Base-by-base conservation (phyloP, 805 yeast genomes). In the Monosporozyma aquatica region DNA sequence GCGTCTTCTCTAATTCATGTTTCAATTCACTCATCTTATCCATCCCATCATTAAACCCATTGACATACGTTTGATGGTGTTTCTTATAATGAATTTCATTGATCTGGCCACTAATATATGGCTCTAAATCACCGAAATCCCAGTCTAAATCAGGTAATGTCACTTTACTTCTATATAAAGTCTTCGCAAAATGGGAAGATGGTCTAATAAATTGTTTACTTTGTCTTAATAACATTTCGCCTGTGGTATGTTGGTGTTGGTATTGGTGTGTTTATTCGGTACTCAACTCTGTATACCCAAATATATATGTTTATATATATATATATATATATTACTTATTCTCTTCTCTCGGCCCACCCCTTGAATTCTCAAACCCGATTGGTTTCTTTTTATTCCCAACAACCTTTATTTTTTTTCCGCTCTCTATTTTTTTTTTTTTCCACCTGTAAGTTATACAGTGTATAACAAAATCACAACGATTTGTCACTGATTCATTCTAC, bases 1-100 rank as follows among this genome's bases (percentile, higher is more conserved):
- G 75, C 56, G 74, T 68, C 47, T 71, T 70, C 47, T 81, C 83
- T 48, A 80, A 75, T 42, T 70, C 69, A 30, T 67, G 64, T 46
- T 74, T 58, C 38, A 95, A 87, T 53, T 76, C 83, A 10, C 74
- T 74, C 41, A 78, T 70, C 66, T 85, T 80, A 64, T 83, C 94
- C 51, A 75, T 62, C 20, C 92, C 87, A 21, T 78, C 65, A 69
- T 87, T 87, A 70, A 76, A 84, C 38, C 92, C 89, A 60, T 74
- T 82, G 52, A 86, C 95, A 58, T 87, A 87, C 26, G 95, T 84
- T 67, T 85, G 92, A 64, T 87, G 95, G 67, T 87, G 96, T 72
- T 87, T 87, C 51, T 79, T 73, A 75, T 87, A 83, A 69, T 87
- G 96, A 41, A 80, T 50, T 64, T 83, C 92, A 66, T 85, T 87